Base-by-base conservation (phyloP, 2,329 filamentous ascomycete genomes). In the Chrysoporthe cubensis region DNA sequence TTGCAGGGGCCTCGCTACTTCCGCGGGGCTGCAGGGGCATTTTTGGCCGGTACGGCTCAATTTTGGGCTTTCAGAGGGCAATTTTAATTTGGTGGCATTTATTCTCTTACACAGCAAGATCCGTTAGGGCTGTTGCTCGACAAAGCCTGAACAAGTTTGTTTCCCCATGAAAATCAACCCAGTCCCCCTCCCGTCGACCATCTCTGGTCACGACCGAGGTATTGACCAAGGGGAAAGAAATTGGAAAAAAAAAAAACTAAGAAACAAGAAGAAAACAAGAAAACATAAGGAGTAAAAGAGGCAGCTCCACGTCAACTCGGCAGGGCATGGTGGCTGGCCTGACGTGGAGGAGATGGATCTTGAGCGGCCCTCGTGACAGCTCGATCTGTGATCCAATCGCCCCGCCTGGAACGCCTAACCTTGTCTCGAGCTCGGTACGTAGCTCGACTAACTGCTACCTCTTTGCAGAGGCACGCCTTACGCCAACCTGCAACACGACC, bases 1-100 rank as follows among this genome's bases (percentile, higher is more conserved):
- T 26, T 26, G 26, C 26, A 26, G 26, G 26, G 26, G 26, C 26
- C 21, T n/a, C 43, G 44, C 43, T 16, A 62, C 48, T 44, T 62
- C 48, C 42, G 59, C 44, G 34, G 16, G 18, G 37, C n/a, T 32
- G 14, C 48, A 14, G 48, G 48, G 48, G 48, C 48, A 26, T 26
- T 54, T 54, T 54, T 32, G 9, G 56, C 56, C 18, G 37, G 34
- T 44, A n/a, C 21, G 21, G 26, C 37, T n/a, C 42, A 60, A 61
- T 67, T 67, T 67, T 67, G 57, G 44, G 61, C 37, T 48, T 9
- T 9, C 21, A 7, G 26, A 44, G 43, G 64, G 52, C 61, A 66
- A 66, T 69, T 69, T 68, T 58, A 44, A 34, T 66, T 68, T 66
- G 67, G 67, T 69, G 67, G 67, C 64, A 62, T 63, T 62, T 5